phyloP scores from a whole-genome alignment of 1,284 basidiomycete genomes.

The Sanghuangporus baumii region DNA sequence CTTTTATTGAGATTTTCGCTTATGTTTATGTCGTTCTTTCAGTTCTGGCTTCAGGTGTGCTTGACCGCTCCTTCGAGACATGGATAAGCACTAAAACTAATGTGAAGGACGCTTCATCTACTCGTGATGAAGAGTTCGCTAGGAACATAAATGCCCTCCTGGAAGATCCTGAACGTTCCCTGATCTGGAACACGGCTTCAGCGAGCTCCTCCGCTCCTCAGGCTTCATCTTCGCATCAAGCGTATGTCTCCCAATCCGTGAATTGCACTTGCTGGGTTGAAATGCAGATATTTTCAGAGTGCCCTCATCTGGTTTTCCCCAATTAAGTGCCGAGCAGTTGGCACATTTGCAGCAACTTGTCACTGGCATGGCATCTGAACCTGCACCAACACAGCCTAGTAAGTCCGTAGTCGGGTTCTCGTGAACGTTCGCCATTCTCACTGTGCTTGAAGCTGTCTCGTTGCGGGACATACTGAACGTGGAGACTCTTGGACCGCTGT shows the following conservation, averaged over 20 bases:
- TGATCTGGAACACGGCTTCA: conserved; percentile 42
- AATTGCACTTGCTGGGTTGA: not conserved
- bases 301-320: conserved; percentile 1
- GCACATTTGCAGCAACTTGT: conserved; percentile 42
- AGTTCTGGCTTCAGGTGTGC: conserved; percentile 82
- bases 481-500: conserved; percentile 60
- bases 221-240: conserved; percentile 5
- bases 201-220: conserved; percentile 19
- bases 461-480: conserved; percentile 72
- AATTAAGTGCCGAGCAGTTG: conserved; percentile 38
- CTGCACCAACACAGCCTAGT: conserved; percentile 19
- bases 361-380: conserved; percentile 21
- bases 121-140: conserved; percentile 64
- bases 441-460: conserved; percentile 43
- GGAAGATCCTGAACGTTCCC: conserved; percentile 53
- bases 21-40: conserved; percentile 5
- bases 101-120: conserved; percentile 57
- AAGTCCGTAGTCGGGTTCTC: conserved; percentile 12
- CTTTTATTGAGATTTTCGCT: not conserved
- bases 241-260: not conserved
- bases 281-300: not conserved
- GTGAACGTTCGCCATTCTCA: conserved; percentile 8
- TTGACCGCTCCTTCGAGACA: not conserved
- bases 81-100: not conserved
- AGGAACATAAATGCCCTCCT: conserved; percentile 64